Percentiles rank a stretch among this genome's conserved stretches.
Evolutionary conservation across 192 early-diverging fungal genomes (phyloP).

Genomic region (Coemansia sp.): DNA sequence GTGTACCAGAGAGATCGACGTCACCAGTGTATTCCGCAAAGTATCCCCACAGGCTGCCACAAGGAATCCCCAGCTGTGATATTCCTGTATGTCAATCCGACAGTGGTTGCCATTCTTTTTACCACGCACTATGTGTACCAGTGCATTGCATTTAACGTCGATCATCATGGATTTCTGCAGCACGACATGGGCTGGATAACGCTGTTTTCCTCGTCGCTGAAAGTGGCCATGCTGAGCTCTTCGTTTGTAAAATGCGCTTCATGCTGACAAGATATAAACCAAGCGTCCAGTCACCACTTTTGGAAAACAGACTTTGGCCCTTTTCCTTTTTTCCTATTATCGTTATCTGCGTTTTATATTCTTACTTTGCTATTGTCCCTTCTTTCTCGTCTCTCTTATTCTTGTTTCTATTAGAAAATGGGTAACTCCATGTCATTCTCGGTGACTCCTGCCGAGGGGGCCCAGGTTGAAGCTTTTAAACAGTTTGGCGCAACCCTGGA

Average conservation of each 20-base stretch:
- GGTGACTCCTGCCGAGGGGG: conserved; percentile 20
- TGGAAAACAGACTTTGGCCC: no score
- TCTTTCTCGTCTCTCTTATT: conserved; percentile 31
- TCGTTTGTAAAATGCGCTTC: conserved; percentile 14
- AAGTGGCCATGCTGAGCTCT: not conserved
- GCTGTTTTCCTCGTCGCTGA: no score
- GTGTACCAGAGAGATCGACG: not conserved
- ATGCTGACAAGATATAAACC: no score
- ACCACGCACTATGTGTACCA: no score
- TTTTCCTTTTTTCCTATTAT: no score
- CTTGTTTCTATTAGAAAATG: conserved; percentile 11
- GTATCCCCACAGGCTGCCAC: not conserved
- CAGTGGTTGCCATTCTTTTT: not conserved
- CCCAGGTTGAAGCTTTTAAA: conserved; percentile 8
- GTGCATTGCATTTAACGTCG: not conserved
- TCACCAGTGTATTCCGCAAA: not conserved
- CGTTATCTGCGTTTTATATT: no score
- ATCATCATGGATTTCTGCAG: not conserved
- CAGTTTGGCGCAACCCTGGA: conserved; percentile 12
- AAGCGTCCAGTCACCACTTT: no score
- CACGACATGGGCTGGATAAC: no score
- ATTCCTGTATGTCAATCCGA: no score
- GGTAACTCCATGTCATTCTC: conserved; percentile 34
- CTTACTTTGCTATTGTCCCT: conserved; percentile 27
- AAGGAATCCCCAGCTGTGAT: not conserved